Percentiles rank a stretch among this genome's conserved stretches.
These are phyloP conservation scores for Penicillium polonicum DNA, from an alignment of 2,329 filamentous ascomycete species.

Conservation along the genomic window DNA sequence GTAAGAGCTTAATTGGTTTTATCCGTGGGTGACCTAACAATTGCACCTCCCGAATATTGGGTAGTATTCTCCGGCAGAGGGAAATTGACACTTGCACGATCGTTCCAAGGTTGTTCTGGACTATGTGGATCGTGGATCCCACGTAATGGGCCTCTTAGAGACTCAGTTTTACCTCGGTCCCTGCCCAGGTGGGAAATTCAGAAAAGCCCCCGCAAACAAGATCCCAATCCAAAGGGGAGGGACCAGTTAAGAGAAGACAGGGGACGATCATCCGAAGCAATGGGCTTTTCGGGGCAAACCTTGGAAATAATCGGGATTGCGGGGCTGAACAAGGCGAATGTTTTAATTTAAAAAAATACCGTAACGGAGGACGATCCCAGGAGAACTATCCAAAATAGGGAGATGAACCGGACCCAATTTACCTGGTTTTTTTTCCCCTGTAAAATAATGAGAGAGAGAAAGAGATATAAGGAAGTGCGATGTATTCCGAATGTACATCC, in stretches of 20 bases:
- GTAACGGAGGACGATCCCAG: neutral
- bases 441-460: neutral
- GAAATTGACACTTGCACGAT: neutral
- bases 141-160: conserved; percentile 22
- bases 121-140: conserved; percentile 25
- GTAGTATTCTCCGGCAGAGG: conserved; percentile 20
- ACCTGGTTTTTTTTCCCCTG: neutral
- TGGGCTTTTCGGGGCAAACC: neutral
- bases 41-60: conserved; percentile 21
- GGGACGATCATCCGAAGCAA: conserved; percentile 18
- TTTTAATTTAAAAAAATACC: neutral
- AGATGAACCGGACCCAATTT: conserved; percentile 3
- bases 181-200: neutral
- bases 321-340: conserved; percentile 11
- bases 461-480: neutral
- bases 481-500: neutral
- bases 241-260: conserved; percentile 2
- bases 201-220: conserved; percentile 14
- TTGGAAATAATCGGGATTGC: conserved; percentile 6
- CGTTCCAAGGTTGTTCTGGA: neutral
- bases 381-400: neutral
- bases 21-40: conserved; percentile 12
- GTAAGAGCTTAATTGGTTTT: neutral
- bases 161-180: conserved; percentile 23
- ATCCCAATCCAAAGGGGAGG: conserved; percentile 9